These are phyloP conservation scores for Triticum aestivum DNA, from an alignment of 176 grass and related monocot species.

Conservation along the genomic window DNA sequence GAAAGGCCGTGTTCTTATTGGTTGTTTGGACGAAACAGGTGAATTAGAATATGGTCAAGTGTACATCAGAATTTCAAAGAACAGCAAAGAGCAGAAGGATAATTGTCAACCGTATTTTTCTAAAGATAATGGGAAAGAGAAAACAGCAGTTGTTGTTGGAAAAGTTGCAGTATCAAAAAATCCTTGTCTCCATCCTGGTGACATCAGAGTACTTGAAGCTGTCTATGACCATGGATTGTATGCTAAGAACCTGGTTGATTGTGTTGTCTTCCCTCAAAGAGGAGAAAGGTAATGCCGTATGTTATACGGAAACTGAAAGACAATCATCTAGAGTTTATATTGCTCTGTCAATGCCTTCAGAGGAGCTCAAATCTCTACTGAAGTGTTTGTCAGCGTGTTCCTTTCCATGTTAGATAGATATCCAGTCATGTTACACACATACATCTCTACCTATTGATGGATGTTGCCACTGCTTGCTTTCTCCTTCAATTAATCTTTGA, in stretches of 20 bases:
- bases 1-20: constrained; percentile 87
- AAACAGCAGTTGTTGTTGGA: constrained; percentile 59
- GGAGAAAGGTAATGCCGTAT: constrained; percentile 69
- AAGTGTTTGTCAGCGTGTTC: constrained; percentile 6
- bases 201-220: constrained; percentile 88
- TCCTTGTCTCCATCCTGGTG: constrained; percentile 92
- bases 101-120: constrained; percentile 50
- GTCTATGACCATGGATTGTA: constrained; percentile 63
- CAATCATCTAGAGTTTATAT: constrained; percentile 2
- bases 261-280: constrained; percentile 85
- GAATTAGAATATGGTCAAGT: constrained; percentile 80
- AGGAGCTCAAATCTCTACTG: constrained; percentile 13
- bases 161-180: constrained; percentile 83
- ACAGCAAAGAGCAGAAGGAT: constrained; percentile 53
- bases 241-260: constrained; percentile 73
- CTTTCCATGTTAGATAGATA: constrained; percentile 22
- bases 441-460: not conserved
- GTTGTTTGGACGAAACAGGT: constrained; percentile 82
- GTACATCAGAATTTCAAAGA: constrained; percentile 77
- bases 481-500: not conserved
- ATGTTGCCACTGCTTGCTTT: constrained; percentile 15
- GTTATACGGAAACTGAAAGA: constrained; percentile 28
- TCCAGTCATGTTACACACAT: not conserved
- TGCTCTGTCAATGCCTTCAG: constrained; percentile 7
- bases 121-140: constrained; percentile 39